A percentile compares a stretch with the other conserved stretches of the same genome.
Conservation (phyloP, 1,284 basidiomycete species). For the Farysia itapuensis region DNA sequence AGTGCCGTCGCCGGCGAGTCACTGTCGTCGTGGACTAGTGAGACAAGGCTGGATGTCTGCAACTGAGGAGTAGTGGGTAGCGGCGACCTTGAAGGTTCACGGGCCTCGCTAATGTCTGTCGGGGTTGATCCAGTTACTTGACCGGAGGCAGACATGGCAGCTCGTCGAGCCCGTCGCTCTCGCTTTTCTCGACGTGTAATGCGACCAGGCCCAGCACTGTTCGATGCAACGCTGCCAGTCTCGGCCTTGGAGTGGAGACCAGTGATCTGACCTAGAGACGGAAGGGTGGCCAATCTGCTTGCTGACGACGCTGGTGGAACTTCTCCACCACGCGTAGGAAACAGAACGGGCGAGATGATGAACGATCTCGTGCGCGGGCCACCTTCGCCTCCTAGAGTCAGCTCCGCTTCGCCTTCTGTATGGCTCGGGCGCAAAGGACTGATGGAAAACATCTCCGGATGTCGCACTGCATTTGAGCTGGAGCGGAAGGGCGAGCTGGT, state of each 20-base stretch:
- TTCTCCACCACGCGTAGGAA: slow-evolving; percentile 38
- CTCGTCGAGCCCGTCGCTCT: slow-evolving; percentile 38
- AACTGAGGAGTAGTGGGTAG: slow-evolving; percentile 22
- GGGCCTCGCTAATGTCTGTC: slow-evolving; percentile 1
- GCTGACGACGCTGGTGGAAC: slow-evolving; percentile 28
- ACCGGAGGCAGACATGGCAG: slow-evolving; percentile 17
- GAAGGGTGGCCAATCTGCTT: slow-evolving; percentile 4
- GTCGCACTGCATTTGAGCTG: slow-evolving; percentile 21
- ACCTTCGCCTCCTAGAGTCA: slow-evolving; percentile 7
- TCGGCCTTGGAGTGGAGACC: slow-evolving; percentile 19
- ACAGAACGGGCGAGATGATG: slow-evolving; percentile 48
- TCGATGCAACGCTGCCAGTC: slow-evolving; percentile 25
- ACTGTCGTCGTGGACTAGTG: slow-evolving; percentile 16
- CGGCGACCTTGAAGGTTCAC: slow-evolving; percentile 17
- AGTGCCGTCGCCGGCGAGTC: slow-evolving; percentile 45
- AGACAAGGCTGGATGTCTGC: slow-evolving; percentile 8
- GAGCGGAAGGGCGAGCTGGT: slow-evolving; percentile 49
- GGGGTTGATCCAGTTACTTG: slow-evolving; percentile 5
- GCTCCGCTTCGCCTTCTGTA: slow-evolving; percentile 11
- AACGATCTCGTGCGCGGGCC: slow-evolving; percentile 34
- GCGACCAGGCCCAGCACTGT: slow-evolving; percentile 33
- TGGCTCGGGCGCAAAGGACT: slow-evolving; percentile 22
- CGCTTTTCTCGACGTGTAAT: slow-evolving; percentile 50
- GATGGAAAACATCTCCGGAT: slow-evolving; percentile 35
- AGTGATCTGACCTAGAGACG: slow-evolving; percentile 22